These are phyloP conservation scores for Phytophthora melonis DNA, from an alignment of 352 stramenopile species.

Conservation along the genomic window DNA sequence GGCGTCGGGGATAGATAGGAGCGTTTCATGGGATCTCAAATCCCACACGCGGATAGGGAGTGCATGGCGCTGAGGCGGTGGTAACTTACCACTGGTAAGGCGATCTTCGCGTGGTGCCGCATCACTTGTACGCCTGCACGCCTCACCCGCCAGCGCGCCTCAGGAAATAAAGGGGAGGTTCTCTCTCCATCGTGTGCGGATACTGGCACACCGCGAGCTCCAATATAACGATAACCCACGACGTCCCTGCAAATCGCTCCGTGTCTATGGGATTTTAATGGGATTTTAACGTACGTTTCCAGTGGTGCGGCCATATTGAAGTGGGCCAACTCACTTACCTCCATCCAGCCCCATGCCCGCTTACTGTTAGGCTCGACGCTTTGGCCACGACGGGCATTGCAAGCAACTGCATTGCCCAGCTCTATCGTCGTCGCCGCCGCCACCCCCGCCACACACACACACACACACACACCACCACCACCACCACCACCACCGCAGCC, in stretches of 20 bases:
- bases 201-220: too few relatives aligned
- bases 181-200: too few relatives aligned
- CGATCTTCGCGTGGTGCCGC: too few relatives aligned
- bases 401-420: background rate
- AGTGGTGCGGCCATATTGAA: background rate
- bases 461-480: background rate
- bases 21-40: too few relatives aligned
- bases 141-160: too few relatives aligned
- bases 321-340: background rate
- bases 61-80: too few relatives aligned
- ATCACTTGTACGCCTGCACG: too few relatives aligned
- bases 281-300: background rate
- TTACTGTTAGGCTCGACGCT: background rate
- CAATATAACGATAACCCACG: too few relatives aligned
- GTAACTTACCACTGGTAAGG: too few relatives aligned
- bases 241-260: background rate
- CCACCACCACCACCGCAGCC: background rate
- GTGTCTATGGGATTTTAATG: background rate
- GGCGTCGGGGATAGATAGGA: too few relatives aligned
- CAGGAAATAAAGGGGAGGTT: too few relatives aligned
- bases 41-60: too few relatives aligned
- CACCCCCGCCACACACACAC: background rate
- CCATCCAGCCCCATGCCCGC: background rate
- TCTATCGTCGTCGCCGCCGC: background rate
- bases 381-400: background rate